Percentiles rank a stretch among this genome's conserved stretches.
Evolutionary conservation across 2,329 filamentous ascomycete genomes (phyloP).

Genomic region (Penicillium olsonii): DNA sequence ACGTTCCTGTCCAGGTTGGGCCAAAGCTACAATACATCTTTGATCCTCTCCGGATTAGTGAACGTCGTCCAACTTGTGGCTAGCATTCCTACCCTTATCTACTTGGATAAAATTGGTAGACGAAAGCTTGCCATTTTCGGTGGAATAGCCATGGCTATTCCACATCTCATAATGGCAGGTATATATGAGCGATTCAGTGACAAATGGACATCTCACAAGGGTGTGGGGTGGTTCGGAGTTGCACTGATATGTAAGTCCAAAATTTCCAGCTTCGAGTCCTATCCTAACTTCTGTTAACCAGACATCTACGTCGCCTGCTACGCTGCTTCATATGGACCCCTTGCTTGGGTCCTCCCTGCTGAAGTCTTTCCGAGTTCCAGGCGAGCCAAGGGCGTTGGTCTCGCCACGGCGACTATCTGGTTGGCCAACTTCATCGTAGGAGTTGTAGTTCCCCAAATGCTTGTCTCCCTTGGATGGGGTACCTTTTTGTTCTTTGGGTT

Average conservation of each 20-base stretch:
- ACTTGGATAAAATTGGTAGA: constrained; percentile 36
- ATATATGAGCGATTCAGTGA: constrained; percentile 22
- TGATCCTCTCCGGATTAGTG: constrained; percentile 38
- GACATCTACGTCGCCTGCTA: constrained; percentile 27
- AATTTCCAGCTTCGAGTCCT: not conserved
- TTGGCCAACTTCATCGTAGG: constrained; percentile 50
- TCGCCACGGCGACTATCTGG: constrained; percentile 39
- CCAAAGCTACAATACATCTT: constrained; percentile 29
- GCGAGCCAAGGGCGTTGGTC: constrained; percentile 40
- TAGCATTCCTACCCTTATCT: constrained; percentile 28
- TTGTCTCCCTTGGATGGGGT: constrained; percentile 50
- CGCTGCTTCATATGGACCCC: constrained; percentile 24
- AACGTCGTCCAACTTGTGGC: constrained; percentile 39
- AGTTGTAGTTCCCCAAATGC: constrained; percentile 61
- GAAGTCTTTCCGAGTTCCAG: constrained; percentile 41
- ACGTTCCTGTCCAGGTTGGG: constrained; percentile 48
- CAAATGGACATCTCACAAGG: constrained; percentile 26
- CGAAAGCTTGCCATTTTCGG: constrained; percentile 31
- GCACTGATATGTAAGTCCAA: constrained; percentile 15
- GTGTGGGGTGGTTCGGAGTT: constrained; percentile 24
- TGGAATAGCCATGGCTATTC: constrained; percentile 30
- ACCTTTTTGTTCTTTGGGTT: constrained; percentile 57
- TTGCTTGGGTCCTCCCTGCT: constrained; percentile 40
- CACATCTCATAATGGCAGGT: constrained; percentile 33
- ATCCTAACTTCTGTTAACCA: constrained; percentile 1